These are phyloP conservation scores for Lecanicillium sp. DNA, from an alignment of 2,329 filamentous ascomycete species.

Conservation along the genomic window DNA sequence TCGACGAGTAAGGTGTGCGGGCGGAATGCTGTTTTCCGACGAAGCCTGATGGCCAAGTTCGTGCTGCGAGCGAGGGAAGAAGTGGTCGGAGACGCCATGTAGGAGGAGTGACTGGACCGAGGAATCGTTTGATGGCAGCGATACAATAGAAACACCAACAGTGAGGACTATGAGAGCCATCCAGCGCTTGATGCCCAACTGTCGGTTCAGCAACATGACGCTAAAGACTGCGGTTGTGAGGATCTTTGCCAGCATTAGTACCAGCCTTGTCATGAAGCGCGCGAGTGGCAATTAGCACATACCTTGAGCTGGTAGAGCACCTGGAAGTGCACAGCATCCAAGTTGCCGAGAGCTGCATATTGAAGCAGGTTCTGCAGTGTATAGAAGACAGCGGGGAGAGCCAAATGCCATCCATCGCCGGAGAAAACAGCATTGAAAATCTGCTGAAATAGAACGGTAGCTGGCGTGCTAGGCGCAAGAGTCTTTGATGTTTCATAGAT, in stretches of 20 bases:
- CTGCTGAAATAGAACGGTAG: slow-evolving; percentile 70
- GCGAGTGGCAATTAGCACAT: slow-evolving; percentile 11
- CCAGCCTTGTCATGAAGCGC: background rate
- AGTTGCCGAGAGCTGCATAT: slow-evolving; percentile 82
- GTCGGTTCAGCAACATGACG: slow-evolving; percentile 64
- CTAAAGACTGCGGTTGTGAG: slow-evolving; percentile 84
- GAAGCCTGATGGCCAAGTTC: slow-evolving; percentile 53
- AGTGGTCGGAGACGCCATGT: slow-evolving; percentile 54
- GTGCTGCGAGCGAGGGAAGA: slow-evolving; percentile 73
- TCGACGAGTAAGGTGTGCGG: slow-evolving; percentile 42
- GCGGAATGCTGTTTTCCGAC: slow-evolving; percentile 20
- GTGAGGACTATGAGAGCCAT: slow-evolving; percentile 70
- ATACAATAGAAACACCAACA: slow-evolving; percentile 75
- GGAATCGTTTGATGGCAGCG: slow-evolving; percentile 56
- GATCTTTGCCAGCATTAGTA: slow-evolving; percentile 43
- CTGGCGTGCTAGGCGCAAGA: slow-evolving; percentile 69
- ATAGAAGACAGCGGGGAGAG: slow-evolving; percentile 79
- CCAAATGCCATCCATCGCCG: slow-evolving; percentile 89
- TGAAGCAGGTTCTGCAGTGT: slow-evolving; percentile 90
- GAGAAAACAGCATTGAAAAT: slow-evolving; percentile 77
- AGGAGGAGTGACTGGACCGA: slow-evolving; percentile 50
- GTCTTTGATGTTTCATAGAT: slow-evolving; percentile 78
- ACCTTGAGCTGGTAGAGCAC: slow-evolving; percentile 87
- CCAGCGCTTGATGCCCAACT: slow-evolving; percentile 69
- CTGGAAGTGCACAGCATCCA: slow-evolving; percentile 90